Evolutionary conservation across 1,284 basidiomycete genomes (phyloP), one percentile per base, ranked within the genome.

Genomic region (Phellinidium pouzarii): DNA sequence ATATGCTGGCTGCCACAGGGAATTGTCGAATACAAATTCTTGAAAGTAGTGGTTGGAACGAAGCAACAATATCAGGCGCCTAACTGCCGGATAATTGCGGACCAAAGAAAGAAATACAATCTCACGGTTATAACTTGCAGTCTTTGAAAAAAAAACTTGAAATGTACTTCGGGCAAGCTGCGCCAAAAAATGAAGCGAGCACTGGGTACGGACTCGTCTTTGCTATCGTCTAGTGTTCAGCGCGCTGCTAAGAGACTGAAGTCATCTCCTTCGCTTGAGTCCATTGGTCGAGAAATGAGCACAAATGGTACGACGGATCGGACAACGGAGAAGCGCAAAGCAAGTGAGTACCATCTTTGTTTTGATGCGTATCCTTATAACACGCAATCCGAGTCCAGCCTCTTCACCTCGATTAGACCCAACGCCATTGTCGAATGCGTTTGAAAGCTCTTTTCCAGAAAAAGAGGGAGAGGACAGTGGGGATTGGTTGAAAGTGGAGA

Each of bases 161-260:
- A n/a, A n/a, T n/a, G 36, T 37, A 48, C 48, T 6, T 50, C 54
- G 29, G 52, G 48, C 8, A 45, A 43, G 9, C 52, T 52, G 17
- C 41, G 43, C 29, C 48, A 45, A 26, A 52, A 22, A 3, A 43
- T 34, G 38, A 50, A 50, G 29, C 38, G 48, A 20, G 34, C 14
- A 17, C 26, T 19, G 14, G 3, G 23, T 19, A 7, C 20, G 11
- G 38, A 40, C 11, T 25, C 48, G n/a, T 37, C 48, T 14, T n/a
- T 27, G 22, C 45, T 26, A 22, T 20, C 22, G 5, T 31, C 51
- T 11, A 23, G 20, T 20, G 12, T 27, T n/a, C 9, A 45, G 12
- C 44, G 27, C 34, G 37, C 44, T 14, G 37, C 27, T 14, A 52
- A 52, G 36, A 52, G 41, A 19, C 51, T 40, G 17, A 52, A 52